Conservation (phyloP, 176 grass and related monocot species). For the Phyllostachys edulis region DNA sequence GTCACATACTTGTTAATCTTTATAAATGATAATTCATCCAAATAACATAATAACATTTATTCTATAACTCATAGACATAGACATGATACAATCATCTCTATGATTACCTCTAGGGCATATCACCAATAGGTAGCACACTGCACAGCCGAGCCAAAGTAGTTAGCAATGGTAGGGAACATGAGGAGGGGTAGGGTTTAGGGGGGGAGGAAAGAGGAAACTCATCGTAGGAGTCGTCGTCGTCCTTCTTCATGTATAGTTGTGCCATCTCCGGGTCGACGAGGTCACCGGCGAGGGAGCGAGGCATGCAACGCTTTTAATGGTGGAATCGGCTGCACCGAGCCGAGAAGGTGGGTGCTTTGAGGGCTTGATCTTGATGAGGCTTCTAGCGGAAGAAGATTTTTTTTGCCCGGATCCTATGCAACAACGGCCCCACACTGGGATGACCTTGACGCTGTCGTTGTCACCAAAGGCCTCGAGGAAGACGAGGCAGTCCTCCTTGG, state of each 20-base stretch:
- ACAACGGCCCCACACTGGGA: neutral
- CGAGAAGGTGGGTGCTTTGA: conserved; percentile 11
- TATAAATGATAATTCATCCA: too few relatives aligned
- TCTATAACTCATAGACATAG: too few relatives aligned
- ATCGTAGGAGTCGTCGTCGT: conserved; percentile 71
- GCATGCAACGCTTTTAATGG: conserved; percentile 13
- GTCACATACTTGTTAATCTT: too few relatives aligned
- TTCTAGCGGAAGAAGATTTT: neutral
- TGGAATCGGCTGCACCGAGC: neutral
- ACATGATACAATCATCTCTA: too few relatives aligned
- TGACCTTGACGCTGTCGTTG: neutral
- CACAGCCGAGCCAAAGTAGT: neutral
- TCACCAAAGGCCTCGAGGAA: too few relatives aligned
- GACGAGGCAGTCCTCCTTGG: too few relatives aligned
- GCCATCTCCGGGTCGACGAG: conserved; percentile 58
- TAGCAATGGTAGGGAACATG: neutral
- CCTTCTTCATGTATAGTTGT: conserved; percentile 74
- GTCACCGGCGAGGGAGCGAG: conserved; percentile 50
- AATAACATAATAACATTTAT: too few relatives aligned
- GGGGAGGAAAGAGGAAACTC: neutral
- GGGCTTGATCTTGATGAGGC: neutral
- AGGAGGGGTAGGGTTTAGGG: neutral
- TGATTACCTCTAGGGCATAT: too few relatives aligned
- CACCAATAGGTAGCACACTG: neutral
- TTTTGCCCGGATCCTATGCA: neutral